Conservation (phyloP, 73 alveolate genomes). For the Paramecium biaurelia region DNA sequence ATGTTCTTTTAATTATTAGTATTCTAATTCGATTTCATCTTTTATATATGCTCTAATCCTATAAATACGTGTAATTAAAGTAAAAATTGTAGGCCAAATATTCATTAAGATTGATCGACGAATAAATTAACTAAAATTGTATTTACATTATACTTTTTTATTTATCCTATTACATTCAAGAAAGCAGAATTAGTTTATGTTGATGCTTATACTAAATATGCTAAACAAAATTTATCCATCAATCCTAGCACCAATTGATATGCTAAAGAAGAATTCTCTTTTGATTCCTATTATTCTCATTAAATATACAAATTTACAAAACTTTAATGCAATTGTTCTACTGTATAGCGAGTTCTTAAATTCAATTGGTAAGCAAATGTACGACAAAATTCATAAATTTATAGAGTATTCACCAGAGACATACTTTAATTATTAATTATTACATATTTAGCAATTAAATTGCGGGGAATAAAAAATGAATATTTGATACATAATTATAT, state of each 20-base stretch:
- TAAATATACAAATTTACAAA: not conserved
- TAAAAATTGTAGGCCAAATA: constrained; percentile 17
- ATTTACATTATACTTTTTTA: not conserved
- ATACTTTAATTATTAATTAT: not conserved
- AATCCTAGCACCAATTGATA: not conserved
- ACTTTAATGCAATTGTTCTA: not conserved
- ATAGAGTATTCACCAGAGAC: constrained; percentile 23
- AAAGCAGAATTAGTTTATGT: constrained; percentile 33
- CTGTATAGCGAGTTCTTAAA: not conserved
- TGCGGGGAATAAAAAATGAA: not conserved
- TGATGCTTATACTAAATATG: not conserved
- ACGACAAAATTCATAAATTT: constrained; percentile 27
- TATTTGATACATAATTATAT: not conserved
- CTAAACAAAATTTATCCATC: constrained; percentile 10
- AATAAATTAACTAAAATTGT: not conserved
- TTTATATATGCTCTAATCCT: constrained; percentile 26
- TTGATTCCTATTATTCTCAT: not conserved
- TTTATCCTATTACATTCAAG: constrained; percentile 13
- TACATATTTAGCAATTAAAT: not conserved
- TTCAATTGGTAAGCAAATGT: not conserved
- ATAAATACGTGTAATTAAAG: not conserved
- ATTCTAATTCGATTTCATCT: constrained; percentile 21
- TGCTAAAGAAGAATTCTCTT: not conserved
- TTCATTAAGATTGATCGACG: constrained; percentile 5
- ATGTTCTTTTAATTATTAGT: not conserved